Evolutionary conservation across 371 early-diverging fungal species (phyloP).

Genomic region (Smittium culicis): DNA sequence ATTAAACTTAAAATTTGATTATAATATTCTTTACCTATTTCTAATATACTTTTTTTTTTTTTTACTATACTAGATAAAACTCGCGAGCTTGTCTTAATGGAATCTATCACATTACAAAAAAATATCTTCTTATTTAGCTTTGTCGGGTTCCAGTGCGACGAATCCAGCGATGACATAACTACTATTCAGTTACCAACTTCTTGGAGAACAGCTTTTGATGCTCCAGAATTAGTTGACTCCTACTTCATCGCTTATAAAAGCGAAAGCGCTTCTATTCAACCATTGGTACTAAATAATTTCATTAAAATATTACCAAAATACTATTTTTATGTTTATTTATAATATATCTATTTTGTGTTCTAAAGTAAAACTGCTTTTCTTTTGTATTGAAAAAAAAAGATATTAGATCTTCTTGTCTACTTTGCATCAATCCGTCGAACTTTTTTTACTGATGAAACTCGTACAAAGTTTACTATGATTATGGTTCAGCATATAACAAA

Average conservation of each 20-base stretch:
- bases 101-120: conserved; percentile 44
- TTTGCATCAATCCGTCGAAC: conserved; percentile 70
- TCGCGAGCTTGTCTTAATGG: conserved; percentile 18
- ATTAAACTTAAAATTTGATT: too few species aligned
- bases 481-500: conserved; percentile 57
- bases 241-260: conserved; percentile 56
- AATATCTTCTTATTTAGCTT: conserved; percentile 74
- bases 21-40: too few species aligned
- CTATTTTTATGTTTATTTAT: not conserved
- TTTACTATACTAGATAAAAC: conserved; percentile 35
- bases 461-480: conserved; percentile 46
- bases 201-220: conserved; percentile 61
- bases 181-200: conserved; percentile 62
- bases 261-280: conserved; percentile 35
- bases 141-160: conserved; percentile 70
- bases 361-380: too few species aligned
- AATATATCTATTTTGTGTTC: too few species aligned
- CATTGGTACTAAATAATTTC: not conserved
- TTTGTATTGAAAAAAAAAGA: too few species aligned
- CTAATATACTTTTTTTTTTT: too few species aligned
- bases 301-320: not conserved
- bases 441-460: conserved; percentile 58
- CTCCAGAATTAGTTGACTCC: conserved; percentile 47
- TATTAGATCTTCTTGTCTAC: conserved; percentile 68
- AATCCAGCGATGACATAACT: conserved; percentile 68